phyloP scores from a whole-genome alignment of 306 rosid genomes.

The Vigna angularis region DNA sequence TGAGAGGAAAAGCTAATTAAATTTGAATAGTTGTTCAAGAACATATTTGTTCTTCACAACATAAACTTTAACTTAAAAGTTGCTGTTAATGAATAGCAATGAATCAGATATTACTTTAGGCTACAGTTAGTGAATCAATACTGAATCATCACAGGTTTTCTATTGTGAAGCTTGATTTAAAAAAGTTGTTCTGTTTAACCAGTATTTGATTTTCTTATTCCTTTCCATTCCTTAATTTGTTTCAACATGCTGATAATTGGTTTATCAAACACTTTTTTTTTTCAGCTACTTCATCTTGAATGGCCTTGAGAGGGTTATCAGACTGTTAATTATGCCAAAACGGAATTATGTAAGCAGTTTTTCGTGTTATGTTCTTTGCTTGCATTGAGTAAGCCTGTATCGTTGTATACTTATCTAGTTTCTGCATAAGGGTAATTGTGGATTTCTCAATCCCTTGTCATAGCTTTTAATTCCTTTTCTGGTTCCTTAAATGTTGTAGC shows the following conservation, averaged over 20 bases:
- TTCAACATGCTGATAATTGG: conserved; percentile 22
- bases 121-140: neutral
- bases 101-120: conserved; percentile 25
- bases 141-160: neutral
- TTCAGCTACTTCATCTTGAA: conserved; percentile 87
- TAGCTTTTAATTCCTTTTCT: conserved; percentile 42
- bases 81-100: conserved; percentile 1
- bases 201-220: conserved; percentile 20
- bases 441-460: conserved; percentile 35
- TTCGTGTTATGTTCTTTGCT: conserved; percentile 3
- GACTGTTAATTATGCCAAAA: conserved; percentile 83
- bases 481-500: conserved; percentile 60
- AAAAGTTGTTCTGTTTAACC: conserved; percentile 2
- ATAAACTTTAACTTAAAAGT: neutral
- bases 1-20: conserved; percentile 13
- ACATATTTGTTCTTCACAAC: neutral
- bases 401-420: conserved; percentile 33
- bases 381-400: conserved; percentile 24
- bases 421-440: conserved; percentile 35
- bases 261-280: conserved; percentile 33
- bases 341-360: conserved; percentile 80
- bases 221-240: conserved; percentile 27
- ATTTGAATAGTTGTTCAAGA: neutral
- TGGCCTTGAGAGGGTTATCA: conserved; percentile 93
- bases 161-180: conserved; percentile 2